Conservation (phyloP, 1,284 basidiomycete species). For the Ceratobasidium papillatum region DNA sequence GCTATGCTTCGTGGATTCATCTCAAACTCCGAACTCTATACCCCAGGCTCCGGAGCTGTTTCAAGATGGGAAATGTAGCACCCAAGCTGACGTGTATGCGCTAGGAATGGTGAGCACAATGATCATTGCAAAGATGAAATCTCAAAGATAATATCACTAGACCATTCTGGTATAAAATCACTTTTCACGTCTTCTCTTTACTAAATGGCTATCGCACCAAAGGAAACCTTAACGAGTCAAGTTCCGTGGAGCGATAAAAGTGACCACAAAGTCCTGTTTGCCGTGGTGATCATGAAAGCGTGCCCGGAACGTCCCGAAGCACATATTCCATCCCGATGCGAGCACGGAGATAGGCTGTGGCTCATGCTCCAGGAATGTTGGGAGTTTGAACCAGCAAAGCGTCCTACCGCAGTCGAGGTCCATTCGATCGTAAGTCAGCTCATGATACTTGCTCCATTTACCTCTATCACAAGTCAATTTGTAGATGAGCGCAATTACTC, state of each 20-base stretch:
- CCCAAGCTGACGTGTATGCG: neutral
- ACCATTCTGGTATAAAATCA: neutral
- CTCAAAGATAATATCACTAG: neutral
- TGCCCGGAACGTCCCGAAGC: neutral
- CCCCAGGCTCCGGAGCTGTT: conserved; percentile 8
- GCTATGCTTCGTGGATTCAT: no score
- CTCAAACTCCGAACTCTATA: neutral
- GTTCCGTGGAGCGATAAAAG: neutral
- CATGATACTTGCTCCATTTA: no score
- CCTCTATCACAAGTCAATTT: no score
- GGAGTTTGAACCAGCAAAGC: neutral
- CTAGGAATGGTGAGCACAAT: conserved; percentile 18
- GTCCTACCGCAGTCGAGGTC: neutral
- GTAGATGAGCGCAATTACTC: no score
- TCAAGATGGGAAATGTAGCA: neutral
- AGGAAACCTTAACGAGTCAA: conserved; percentile 15
- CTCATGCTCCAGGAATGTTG: neutral
- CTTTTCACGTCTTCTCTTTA: no score
- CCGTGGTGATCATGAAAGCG: neutral
- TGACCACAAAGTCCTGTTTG: conserved; percentile 1
- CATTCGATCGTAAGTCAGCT: neutral
- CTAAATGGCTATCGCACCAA: no score
- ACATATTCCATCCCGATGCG: neutral
- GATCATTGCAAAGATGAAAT: neutral
- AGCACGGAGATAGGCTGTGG: conserved; percentile 9